These are phyloP conservation scores for Rhodamnia rubescens DNA, from an alignment of 345 rosid genomes.

Conservation along the genomic window DNA sequence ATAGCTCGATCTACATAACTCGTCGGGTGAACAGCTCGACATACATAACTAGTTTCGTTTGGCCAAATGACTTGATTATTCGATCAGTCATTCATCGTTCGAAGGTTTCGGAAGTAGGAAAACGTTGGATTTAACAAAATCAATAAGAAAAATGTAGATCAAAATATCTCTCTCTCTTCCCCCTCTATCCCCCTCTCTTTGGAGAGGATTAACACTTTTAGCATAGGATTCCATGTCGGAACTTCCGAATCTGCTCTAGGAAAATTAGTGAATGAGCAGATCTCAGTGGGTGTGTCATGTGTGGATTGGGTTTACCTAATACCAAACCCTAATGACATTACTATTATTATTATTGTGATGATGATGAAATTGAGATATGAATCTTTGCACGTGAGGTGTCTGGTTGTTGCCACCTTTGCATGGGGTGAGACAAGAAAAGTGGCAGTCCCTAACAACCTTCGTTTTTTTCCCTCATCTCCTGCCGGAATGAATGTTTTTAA, in stretches of 20 bases:
- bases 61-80: neutral
- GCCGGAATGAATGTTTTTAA: neutral
- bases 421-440: neutral
- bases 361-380: neutral
- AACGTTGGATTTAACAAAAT: neutral
- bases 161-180: neutral
- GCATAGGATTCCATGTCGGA: neutral
- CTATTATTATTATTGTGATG: no score
- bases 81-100: fast-evolving
- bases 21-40: no score
- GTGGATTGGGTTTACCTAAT: neutral
- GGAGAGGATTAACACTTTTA: neutral
- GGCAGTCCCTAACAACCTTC: neutral
- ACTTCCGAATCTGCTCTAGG: neutral
- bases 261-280: neutral
- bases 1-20: no score
- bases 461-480: neutral
- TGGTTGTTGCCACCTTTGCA: neutral
- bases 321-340: neutral
- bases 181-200: no score
- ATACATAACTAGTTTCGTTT: neutral
- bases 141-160: neutral
- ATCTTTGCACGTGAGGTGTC: neutral
- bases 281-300: neutral
- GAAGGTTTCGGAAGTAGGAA: neutral